phyloP scores from a whole-genome alignment of 225 moss, liverwort and hornwort genomes.

The Sphagnum tenellum region DNA sequence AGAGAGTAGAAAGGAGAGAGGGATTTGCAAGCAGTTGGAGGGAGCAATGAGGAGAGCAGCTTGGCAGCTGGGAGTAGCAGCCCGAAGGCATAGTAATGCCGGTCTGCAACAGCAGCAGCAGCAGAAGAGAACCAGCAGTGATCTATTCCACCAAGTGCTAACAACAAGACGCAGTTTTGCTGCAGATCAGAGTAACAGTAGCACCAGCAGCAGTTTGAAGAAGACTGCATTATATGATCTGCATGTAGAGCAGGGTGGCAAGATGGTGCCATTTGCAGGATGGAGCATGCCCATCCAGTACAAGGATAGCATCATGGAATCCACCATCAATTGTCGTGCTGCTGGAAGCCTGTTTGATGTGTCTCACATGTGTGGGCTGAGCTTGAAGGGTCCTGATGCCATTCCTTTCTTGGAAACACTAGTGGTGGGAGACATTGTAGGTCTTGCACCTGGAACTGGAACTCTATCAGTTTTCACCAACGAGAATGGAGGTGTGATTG shows the following conservation, averaged over 20 bases:
- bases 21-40: not conserved
- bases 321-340: slow-evolving; percentile 77
- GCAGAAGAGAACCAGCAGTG: not conserved
- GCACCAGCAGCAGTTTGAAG: slow-evolving; percentile 36
- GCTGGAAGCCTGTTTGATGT: slow-evolving; percentile 90
- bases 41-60: slow-evolving; percentile 40
- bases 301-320: slow-evolving; percentile 95
- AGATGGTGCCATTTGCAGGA: slow-evolving; percentile 97
- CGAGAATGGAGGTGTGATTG: slow-evolving; percentile 85
- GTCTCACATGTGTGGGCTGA: slow-evolving; percentile 93
- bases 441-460: slow-evolving; percentile 61
- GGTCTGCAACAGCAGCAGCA: not conserved
- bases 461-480: slow-evolving; percentile 88
- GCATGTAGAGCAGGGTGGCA: slow-evolving; percentile 90
- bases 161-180: slow-evolving; percentile 24
- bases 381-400: slow-evolving; percentile 78
- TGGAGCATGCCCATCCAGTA: slow-evolving; percentile 99
- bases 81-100: slow-evolving; percentile 5
- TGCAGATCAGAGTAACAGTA: slow-evolving; percentile 34
- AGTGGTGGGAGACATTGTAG: slow-evolving; percentile 86
- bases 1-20: too few species aligned
- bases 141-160: not conserved
- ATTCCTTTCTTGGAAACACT: slow-evolving; percentile 85
- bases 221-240: slow-evolving; percentile 79
- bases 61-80: slow-evolving; percentile 28